A percentile compares a stretch with the other conserved stretches of the same genome.
Evolutionary conservation across 202 grass and related monocot genomes (phyloP).

Genomic region (Bolboschoenoplectus hybrid): DNA sequence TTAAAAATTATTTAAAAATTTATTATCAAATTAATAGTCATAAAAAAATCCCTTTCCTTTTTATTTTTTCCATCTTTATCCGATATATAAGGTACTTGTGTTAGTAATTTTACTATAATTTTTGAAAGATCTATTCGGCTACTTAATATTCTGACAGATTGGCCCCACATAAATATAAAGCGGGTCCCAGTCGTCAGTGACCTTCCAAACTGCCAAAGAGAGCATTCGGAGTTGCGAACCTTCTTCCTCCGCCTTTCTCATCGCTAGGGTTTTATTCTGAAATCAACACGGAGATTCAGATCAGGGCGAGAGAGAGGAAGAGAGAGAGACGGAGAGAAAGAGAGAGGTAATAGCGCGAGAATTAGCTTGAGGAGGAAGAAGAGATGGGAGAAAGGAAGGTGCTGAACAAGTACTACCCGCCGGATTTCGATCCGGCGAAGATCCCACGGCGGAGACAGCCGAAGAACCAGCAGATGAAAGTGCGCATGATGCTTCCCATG

Average conservation of each 20-base stretch:
- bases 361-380: constrained; percentile 7
- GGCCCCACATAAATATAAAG: not conserved
- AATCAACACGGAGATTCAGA: not conserved
- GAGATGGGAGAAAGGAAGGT: constrained; percentile 92
- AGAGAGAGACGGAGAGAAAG: not conserved
- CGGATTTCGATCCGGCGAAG: constrained; percentile 94
- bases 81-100: too few relatives aligned
- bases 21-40: too few relatives aligned
- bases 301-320: not conserved
- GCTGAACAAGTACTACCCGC: constrained; percentile 94
- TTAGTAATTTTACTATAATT: too few relatives aligned
- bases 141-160: not conserved
- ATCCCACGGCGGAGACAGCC: constrained; percentile 81
- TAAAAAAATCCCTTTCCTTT: too few relatives aligned
- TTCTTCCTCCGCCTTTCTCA: not conserved
- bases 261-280: constrained; percentile 4
- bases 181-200: not conserved
- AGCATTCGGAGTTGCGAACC: not conserved
- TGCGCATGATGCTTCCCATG: constrained; percentile 99
- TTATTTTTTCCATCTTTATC: too few relatives aligned
- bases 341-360: not conserved
- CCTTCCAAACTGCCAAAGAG: not conserved
- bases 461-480: constrained; percentile 93
- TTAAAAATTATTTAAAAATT: too few relatives aligned
- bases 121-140: not conserved